Base-by-base conservation (phyloP, 2,329 filamentous ascomycete genomes). In the Xylaria sp. region DNA sequence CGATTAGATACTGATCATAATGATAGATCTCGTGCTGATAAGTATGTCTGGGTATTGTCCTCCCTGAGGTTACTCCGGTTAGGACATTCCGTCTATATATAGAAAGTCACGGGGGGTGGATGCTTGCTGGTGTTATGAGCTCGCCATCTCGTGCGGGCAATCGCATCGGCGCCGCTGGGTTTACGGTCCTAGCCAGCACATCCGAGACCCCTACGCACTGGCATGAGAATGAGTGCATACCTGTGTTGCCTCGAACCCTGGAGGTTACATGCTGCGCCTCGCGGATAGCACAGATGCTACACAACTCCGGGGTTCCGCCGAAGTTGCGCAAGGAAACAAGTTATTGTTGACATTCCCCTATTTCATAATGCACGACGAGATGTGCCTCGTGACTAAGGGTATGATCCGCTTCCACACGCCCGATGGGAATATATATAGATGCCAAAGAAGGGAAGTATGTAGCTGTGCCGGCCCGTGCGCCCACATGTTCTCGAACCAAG, bases 401-500 rank as follows among this genome's bases (percentile, higher is more conserved):
- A 82, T 77, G 1, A 79, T 88, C 21, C 82, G 85, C 48, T 87
- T 88, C 76, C 83, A 85, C 71, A 80, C 81, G 12, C 82, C 83
- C 0, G 79, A 80, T 65, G 80, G 80, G 75, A 61, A 57, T 27
- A 32, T 30, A 61, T n/a, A 42, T 85, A 61, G 85, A 87, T 67
- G 85, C 85, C 3, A 79, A 81, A 55, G 79, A 77, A 1, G 86
- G 85, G 17, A 86, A 89, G 75, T 87, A 85, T 71, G 82, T 88
- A 12, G 83, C 85, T 1, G 84, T 89, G 3, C 86, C 86, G 1
- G 83, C 82, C 42, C 81, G 85, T 7, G 82, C 83, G 12, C 85
- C 86, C 85, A 88, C 73, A 87, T 84, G 0, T 88, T 89, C 76
- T 82, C 78, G 59, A 88, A 89, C 64, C 86, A 0, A 83, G 82